Percentiles rank a stretch among this genome's conserved stretches.
Evolutionary conservation across 768 basidiomycete genomes (phyloP).

Genomic region (Leccinum sublutescens): DNA sequence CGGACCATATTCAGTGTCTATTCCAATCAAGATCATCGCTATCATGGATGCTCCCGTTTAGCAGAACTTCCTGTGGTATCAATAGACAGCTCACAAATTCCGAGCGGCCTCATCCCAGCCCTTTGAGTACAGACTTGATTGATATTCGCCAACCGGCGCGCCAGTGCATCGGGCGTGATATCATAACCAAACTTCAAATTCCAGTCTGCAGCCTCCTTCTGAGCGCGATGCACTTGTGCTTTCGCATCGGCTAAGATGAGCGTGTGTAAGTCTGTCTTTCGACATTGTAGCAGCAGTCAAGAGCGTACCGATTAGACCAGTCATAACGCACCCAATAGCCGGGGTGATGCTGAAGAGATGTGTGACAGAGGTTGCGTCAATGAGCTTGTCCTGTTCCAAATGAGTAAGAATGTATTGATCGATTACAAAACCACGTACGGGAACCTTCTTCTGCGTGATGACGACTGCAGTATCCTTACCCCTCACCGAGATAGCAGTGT

Average conservation of each 20-base stretch:
- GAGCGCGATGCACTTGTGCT: constrained; percentile 83
- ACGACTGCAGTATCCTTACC: constrained; percentile 95
- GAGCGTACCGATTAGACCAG: constrained; percentile 83
- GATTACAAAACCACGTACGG: constrained; percentile 53
- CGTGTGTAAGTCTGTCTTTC: constrained; percentile 1
- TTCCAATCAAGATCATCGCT: constrained; percentile 97
- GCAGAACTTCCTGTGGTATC: not conserved
- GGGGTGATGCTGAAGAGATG: constrained; percentile 97
- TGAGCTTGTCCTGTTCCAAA: constrained; percentile 81
- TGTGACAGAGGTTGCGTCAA: constrained; percentile 91
- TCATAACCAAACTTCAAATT: constrained; percentile 98
- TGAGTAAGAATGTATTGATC: not conserved
- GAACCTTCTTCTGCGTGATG: constrained; percentile 98
- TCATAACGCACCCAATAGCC: constrained; percentile 96
- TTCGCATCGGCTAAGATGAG: constrained; percentile 77
- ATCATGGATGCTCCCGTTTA: constrained; percentile 2
- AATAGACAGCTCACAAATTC: constrained; percentile 67
- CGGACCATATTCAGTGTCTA: constrained; percentile 89
- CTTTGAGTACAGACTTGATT: constrained; percentile 99
- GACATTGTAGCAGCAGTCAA: not conserved
- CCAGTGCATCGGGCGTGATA: constrained; percentile 95
- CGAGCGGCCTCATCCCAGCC: constrained; percentile 94
- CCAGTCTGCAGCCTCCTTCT: constrained; percentile 87
- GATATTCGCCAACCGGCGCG: constrained; percentile 92
- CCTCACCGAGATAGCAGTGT: constrained; percentile 89